phyloP scores from a whole-genome alignment of 345 rosid species.

The Lepidium didymum region DNA sequence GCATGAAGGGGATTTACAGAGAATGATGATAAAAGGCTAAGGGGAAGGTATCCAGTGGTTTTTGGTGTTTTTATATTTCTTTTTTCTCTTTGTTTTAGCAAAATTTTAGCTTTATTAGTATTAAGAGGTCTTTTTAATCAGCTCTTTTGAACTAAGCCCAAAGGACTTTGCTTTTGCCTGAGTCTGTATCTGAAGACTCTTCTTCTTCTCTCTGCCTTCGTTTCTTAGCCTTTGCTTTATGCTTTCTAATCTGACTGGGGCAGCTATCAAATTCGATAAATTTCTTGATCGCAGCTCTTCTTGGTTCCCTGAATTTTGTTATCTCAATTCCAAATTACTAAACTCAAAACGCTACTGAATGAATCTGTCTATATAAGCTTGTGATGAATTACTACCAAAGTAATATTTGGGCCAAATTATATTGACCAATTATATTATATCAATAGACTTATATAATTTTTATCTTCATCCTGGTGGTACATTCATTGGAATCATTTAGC shows the following conservation, averaged over 20 bases:
- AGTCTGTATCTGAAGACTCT: slow-evolving; percentile 29
- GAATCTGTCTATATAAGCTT: too few relatives aligned
- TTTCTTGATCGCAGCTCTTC: neutral
- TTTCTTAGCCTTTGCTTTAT: slow-evolving; percentile 14
- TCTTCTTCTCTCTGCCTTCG: neutral
- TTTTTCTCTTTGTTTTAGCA: neutral
- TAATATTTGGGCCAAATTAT: too few relatives aligned
- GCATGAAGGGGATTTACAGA: slow-evolving; percentile 7
- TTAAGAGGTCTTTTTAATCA: slow-evolving; percentile 7
- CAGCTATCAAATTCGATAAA: slow-evolving; percentile 9
- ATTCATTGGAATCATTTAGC: too few relatives aligned
- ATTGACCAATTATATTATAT: too few relatives aligned
- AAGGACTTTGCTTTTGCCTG: slow-evolving; percentile 21
- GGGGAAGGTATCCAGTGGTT: slow-evolving; percentile 17
- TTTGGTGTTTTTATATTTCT: slow-evolving; percentile 24
- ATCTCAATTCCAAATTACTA: too few relatives aligned
- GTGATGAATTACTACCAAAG: too few relatives aligned
- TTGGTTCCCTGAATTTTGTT: neutral
- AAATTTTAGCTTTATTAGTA: slow-evolving; percentile 10
- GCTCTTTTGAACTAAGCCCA: slow-evolving; percentile 23
- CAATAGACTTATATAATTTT: too few relatives aligned
- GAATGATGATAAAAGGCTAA: slow-evolving; percentile 11
- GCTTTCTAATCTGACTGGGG: slow-evolving; percentile 4
- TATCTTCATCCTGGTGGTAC: too few relatives aligned
- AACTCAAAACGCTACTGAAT: too few relatives aligned